Base-by-base conservation (phyloP, 305 asterid genomes). In the Solanum hybrid region DNA sequence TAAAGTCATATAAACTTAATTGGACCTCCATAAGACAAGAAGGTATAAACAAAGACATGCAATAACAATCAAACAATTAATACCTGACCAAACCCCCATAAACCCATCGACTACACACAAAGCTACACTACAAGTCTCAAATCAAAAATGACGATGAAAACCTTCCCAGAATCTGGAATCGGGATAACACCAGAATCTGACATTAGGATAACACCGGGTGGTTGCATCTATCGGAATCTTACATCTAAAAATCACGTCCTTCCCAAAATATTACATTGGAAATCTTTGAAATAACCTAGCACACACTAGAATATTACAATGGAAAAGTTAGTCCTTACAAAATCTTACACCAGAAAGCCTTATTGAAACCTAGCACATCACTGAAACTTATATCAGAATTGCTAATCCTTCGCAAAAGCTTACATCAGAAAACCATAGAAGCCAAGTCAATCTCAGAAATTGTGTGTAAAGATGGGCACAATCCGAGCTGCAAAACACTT, bases 151-250 rank as follows among this genome's bases (percentile, higher is more conserved):
- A 60, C 5, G 1, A 60, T 7, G 11, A 60, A 60, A 60, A 60
- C 5, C 1, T 0, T 60, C 5, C 11, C 0, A 60, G 11, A 60
- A 60, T 60, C 1, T 19, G 1, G 2, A 19, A 19, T 19, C 0
- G 26, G 0, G 11, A 60, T 22, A 60, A 60, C 11, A 19, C 26
- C 2, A 60, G 71, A 19, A 60, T 60, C 26, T 60, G 1, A 7
- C 26, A 60, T 60, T 7, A 10, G 0, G 71, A 60, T 60, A 60
- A 60, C 26, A 60, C 5, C 11, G 0, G 71, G 11, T 60, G 11
- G 71, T 60, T 19, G 12, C 26, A 19, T 60, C 26, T 60, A 17
- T 22, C 2, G 0, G 1, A 60, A 7, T 60, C 5, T 60, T 19
- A 60, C 26, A 1, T 60, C 4, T 19, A 5, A 60, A 60, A 60